A percentile compares a stretch with the other conserved stretches of the same genome.
phyloP scores from a whole-genome alignment of 352 stramenopile genomes.

The Globisporangium cylindrosporum region DNA sequence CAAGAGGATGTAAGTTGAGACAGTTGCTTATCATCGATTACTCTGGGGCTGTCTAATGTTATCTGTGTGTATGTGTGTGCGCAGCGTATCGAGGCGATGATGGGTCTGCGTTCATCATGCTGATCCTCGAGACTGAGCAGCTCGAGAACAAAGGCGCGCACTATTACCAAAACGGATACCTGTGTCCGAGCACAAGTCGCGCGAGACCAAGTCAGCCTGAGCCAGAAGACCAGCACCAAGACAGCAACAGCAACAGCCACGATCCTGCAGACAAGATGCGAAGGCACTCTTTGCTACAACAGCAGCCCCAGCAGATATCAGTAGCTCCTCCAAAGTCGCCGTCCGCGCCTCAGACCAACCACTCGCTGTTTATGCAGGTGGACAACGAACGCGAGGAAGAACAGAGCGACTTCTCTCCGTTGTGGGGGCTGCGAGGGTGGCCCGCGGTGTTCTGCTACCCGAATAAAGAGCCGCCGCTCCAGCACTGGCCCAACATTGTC shows the following conservation, averaged over 20 bases:
- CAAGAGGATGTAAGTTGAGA: slow-evolving; percentile 42
- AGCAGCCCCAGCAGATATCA: slow-evolving; percentile 17
- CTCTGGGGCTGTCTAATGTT: not conserved
- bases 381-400: slow-evolving; percentile 60
- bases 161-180: slow-evolving; percentile 76
- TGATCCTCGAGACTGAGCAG: slow-evolving; percentile 74
- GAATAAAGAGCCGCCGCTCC: slow-evolving; percentile 44
- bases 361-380: slow-evolving; percentile 54
- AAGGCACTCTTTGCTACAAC: slow-evolving; percentile 15
- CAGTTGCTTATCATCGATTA: not conserved
- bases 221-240: slow-evolving; percentile 13
- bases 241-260: slow-evolving; percentile 5
- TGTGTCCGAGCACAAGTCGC: slow-evolving; percentile 48
- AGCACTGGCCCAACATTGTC: slow-evolving; percentile 87
- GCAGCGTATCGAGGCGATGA: slow-evolving; percentile 52
- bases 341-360: slow-evolving; percentile 19
- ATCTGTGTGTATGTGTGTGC: not conserved
- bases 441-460: slow-evolving; percentile 84
- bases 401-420: slow-evolving; percentile 71
- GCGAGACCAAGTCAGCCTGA: slow-evolving; percentile 13
- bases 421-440: slow-evolving; percentile 78
- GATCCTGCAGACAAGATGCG: slow-evolving; percentile 18
- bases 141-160: slow-evolving; percentile 73
- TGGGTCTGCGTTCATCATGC: slow-evolving; percentile 51
- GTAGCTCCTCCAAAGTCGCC: slow-evolving; percentile 1